phyloP scores from a whole-genome alignment of 2,329 filamentous ascomycete species.

The Fusarium sororula region DNA sequence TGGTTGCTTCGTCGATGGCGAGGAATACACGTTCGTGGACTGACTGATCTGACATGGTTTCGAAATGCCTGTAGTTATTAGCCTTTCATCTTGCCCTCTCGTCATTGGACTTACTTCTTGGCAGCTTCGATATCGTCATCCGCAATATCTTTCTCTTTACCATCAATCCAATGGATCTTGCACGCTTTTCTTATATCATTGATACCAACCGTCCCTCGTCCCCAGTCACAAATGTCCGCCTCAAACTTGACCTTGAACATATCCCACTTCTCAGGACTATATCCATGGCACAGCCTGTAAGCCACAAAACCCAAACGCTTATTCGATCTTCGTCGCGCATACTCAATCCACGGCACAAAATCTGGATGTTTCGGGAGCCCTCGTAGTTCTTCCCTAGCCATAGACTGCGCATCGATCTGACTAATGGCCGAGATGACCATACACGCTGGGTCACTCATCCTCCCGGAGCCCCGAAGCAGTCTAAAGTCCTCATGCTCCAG shows the following conservation, averaged over 20 bases:
- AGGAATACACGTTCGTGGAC: slow-evolving; percentile 18
- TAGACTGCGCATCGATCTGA: slow-evolving; percentile 16
- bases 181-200: slow-evolving; percentile 22
- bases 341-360: slow-evolving; percentile 19
- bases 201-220: slow-evolving; percentile 4
- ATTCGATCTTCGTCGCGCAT: background rate
- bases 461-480: fast-evolving
- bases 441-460: background rate
- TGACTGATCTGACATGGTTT: background rate
- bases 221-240: slow-evolving; percentile 40
- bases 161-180: slow-evolving; percentile 40
- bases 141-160: slow-evolving; percentile 4
- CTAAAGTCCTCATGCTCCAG: background rate
- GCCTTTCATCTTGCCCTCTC: background rate
- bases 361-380: background rate
- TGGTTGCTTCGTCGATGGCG: slow-evolving; percentile 35
- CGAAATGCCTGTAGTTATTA: slow-evolving; percentile 18
- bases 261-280: slow-evolving; percentile 37
- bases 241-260: slow-evolving; percentile 40
- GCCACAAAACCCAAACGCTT: slow-evolving; percentile 3
- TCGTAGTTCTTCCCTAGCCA: slow-evolving; percentile 25
- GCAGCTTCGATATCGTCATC: slow-evolving; percentile 35
- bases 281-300: slow-evolving; percentile 34
- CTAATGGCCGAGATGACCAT: background rate
- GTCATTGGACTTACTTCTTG: slow-evolving; percentile 18